Conservation (phyloP, 2,329 filamentous ascomycete species). For the Colletotrichum falcatum region DNA sequence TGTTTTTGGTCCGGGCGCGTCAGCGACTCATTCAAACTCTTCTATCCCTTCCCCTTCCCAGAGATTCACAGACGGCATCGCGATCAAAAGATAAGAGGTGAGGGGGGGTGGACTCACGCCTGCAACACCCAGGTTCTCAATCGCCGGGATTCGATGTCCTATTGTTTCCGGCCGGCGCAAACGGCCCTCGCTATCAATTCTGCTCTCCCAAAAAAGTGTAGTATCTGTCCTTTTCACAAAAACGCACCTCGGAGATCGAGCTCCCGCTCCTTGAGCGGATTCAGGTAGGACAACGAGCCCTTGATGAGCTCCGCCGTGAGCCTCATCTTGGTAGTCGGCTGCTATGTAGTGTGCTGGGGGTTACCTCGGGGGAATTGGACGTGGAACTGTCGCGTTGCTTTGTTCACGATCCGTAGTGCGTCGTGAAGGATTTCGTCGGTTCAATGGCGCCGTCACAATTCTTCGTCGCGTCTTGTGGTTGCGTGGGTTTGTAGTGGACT, state of each 20-base stretch:
- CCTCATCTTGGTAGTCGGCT: conserved; percentile 74
- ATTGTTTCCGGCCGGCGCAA: conserved; percentile 58
- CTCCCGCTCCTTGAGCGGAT: conserved; percentile 98
- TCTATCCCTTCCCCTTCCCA: neutral
- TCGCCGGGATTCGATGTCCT: conserved; percentile 98
- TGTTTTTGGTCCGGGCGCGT: conserved; percentile 50
- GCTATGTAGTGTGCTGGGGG: conserved; percentile 33
- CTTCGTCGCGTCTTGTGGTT: conserved; percentile 13
- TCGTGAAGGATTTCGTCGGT: neutral
- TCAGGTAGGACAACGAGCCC: conserved; percentile 96
- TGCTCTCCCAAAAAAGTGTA: conserved; percentile 80
- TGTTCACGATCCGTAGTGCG: neutral
- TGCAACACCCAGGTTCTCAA: conserved; percentile 97
- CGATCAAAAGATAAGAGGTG: neutral
- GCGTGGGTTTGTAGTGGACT: conserved; percentile 22
- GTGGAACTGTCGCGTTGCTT: neutral
- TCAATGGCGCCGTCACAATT: conserved; percentile 10
- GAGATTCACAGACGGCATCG: neutral
- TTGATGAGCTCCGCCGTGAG: conserved; percentile 95
- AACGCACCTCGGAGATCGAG: conserved; percentile 98
- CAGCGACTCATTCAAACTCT: conserved; percentile 13
- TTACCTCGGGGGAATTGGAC: conserved; percentile 18
- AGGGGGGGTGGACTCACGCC: conserved; percentile 70
- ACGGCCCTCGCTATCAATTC: conserved; percentile 80
- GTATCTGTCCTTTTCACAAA: conserved; percentile 92